phyloP scores from a whole-genome alignment of 257 asterid species.

The Solanum dulcamara region DNA sequence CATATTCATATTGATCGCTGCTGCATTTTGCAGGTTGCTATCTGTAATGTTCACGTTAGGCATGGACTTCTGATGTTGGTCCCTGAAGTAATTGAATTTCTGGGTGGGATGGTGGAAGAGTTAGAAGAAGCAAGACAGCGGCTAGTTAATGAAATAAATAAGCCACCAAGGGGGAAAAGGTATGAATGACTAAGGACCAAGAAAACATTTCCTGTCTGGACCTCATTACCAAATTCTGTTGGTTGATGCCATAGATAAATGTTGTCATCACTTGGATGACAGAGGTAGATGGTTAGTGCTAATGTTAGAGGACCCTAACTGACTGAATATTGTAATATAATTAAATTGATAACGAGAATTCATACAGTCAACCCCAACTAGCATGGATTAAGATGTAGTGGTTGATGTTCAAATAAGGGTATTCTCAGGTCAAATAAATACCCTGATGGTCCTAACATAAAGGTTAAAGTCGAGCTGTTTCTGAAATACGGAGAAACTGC shows the following conservation, averaged over 20 bases:
- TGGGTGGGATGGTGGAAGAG: slow-evolving; percentile 83
- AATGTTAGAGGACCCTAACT: neutral
- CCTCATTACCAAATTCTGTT: neutral
- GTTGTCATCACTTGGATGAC: neutral
- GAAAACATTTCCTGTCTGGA: neutral
- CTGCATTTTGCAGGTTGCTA: slow-evolving; percentile 41
- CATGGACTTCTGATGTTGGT: slow-evolving; percentile 85
- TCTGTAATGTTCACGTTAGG: slow-evolving; percentile 72
- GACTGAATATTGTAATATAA: neutral
- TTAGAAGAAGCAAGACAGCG: slow-evolving; percentile 78
- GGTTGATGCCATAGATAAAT: neutral
- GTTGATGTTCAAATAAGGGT: neutral
- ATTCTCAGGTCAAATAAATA: neutral
- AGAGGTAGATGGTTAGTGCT: neutral
- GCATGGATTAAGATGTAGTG: neutral
- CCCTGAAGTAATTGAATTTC: slow-evolving; percentile 73
- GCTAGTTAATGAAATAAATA: slow-evolving; percentile 73
- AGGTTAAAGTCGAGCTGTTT: neutral
- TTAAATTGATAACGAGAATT: neutral
- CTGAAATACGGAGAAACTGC: too few relatives aligned
- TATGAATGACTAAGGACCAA: slow-evolving; percentile 8
- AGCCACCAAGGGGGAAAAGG: slow-evolving; percentile 96
- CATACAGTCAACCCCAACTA: neutral
- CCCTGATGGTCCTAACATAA: neutral
- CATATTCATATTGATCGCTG: neutral